Evolutionary conservation across 768 basidiomycete species (phyloP), one percentile per base, ranked within the genome.

Genomic region (Russula dissimulans): DNA sequence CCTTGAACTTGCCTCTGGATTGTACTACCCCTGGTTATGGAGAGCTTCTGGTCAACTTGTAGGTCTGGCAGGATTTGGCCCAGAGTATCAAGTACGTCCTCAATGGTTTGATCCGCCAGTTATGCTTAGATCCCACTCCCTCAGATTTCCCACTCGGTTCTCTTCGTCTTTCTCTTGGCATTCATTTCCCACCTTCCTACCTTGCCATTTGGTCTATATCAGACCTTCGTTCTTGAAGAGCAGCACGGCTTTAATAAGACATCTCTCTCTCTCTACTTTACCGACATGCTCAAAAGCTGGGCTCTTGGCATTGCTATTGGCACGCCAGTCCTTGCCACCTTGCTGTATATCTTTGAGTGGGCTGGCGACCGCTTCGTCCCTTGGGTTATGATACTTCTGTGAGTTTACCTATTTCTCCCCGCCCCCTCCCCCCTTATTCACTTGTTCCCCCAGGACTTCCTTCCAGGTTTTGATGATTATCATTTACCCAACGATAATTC

Each of bases 221-320:
- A 84, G 61, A 97, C 92, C 3, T 99, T 99, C 69, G 88, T 94
- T 5, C 78, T 98, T 42, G 97, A 98, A 73, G 88, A 95, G 70
- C 88, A 86, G 65, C 92, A 97, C 65, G 95, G 95, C 0, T 98
- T 97, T 79, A 99, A 98, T 80, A 97, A 98, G 75, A 94, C 85
- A 5, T 91, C 93, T 0, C 81, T 83, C 1, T 67, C 67, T 15
- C 75, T 95, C 4, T 98, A 91, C 72, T 70, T 93, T 54, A 74
- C 79, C 2, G 95, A 99, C 71, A 69, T 90, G 41, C 34, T 95
- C 67, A 97, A 97, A 72, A 78, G 84, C 36, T 92, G 85, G 87
- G 74, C 74, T 10, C 70, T 95, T 54, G 83, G 81, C 10, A 79
- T 86, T 59, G 80, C 72, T 45, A 76, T 98, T 17, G 91, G 94